phyloP scores from a whole-genome alignment of 1,139 yeast genomes.

The Protomyces arabidopsidicola region DNA sequence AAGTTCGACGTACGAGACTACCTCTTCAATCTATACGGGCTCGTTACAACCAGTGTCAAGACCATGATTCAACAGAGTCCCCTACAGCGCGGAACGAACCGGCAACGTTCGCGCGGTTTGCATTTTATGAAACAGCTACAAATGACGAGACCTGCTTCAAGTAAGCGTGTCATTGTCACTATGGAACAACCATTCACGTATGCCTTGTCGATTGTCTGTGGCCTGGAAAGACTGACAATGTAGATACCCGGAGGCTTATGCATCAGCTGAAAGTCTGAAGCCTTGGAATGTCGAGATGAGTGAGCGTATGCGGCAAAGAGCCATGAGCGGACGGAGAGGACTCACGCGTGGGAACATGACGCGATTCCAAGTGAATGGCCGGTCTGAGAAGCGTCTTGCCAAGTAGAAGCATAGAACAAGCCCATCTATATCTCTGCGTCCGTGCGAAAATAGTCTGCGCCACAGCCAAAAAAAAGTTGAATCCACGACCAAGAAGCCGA shows the following conservation, averaged over 20 bases:
- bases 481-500: background rate
- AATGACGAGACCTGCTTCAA: conserved; percentile 17
- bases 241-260: conserved; percentile 12
- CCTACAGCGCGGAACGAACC: conserved; percentile 10
- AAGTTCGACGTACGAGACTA: conserved; percentile 36
- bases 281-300: conserved; percentile 9
- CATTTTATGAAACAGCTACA: conserved; percentile 21
- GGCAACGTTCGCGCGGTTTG: conserved; percentile 24
- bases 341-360: conserved; percentile 2
- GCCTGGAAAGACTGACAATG: background rate
- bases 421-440: background rate
- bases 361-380: conserved; percentile 9
- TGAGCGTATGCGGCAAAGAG: conserved; percentile 6
- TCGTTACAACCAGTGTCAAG: conserved; percentile 33
- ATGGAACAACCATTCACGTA: conserved; percentile 35
- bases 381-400: background rate
- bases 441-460: background rate
- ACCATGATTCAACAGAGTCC: conserved; percentile 30
- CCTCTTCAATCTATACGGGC: conserved; percentile 35
- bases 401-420: background rate
- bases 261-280: background rate
- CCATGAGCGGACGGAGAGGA: conserved; percentile 13
- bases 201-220: background rate
- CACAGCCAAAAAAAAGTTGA: background rate
- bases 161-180: conserved; percentile 35